phyloP scores from a whole-genome alignment of 768 basidiomycete genomes.

The Rhizopogon vesiculosus region DNA sequence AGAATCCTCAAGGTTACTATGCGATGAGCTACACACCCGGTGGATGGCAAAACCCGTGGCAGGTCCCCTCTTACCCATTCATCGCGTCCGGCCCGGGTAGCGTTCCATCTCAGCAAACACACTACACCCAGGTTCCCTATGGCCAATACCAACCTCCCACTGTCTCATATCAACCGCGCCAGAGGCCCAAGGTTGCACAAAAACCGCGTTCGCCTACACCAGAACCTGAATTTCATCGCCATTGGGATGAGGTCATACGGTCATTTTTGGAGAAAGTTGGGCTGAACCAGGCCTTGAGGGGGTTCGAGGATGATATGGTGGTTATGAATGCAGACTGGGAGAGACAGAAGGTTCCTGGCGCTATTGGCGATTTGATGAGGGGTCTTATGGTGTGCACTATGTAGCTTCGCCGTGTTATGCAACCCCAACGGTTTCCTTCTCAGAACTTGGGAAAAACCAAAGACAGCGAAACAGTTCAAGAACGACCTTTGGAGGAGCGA shows the following conservation, averaged over 20 bases:
- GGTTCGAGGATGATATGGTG: conserved; percentile 67
- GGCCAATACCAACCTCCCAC: conserved; percentile 22
- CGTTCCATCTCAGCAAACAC: conserved; percentile 28
- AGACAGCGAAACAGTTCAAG: conserved; percentile 19
- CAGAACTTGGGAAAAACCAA: conserved; percentile 27
- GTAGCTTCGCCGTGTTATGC: not conserved
- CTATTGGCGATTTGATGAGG: conserved; percentile 46
- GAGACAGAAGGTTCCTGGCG: conserved; percentile 46
- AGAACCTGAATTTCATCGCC: conserved; percentile 42
- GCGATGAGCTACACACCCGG: conserved; percentile 28
- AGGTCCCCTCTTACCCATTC: conserved; percentile 28
- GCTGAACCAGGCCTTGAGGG: conserved; percentile 52
- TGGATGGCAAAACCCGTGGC: conserved; percentile 29
- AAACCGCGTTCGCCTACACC: conserved; percentile 30
- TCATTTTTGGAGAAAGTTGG: conserved; percentile 52
- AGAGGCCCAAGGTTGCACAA: conserved; percentile 20
- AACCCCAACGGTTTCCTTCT: conserved; percentile 1
- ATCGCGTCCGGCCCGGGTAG: conserved; percentile 16
- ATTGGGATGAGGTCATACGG: conserved; percentile 60
- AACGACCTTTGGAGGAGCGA: conserved; percentile 53
- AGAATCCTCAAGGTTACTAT: conserved; percentile 27
- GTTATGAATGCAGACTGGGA: conserved; percentile 69
- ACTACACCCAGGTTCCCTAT: conserved; percentile 30
- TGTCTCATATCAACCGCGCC: conserved; percentile 26
- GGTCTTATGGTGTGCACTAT: conserved; percentile 43